Percentiles rank a stretch among this genome's conserved stretches.
phyloP scores from a whole-genome alignment of 2,329 filamentous ascomycete species.

The Dactylellina sp. region DNA sequence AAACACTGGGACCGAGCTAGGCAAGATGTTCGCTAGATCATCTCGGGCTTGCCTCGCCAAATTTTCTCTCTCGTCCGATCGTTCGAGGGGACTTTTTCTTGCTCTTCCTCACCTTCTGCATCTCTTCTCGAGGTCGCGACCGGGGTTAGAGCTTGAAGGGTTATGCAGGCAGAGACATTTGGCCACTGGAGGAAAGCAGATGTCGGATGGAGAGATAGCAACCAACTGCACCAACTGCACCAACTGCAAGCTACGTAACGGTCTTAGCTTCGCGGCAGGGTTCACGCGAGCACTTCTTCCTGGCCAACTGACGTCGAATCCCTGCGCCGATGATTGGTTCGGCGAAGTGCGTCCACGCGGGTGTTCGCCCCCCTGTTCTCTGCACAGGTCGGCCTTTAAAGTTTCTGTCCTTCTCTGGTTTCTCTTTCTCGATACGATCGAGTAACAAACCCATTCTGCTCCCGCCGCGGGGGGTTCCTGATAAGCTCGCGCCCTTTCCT shows the following conservation, averaged over 20 bases:
- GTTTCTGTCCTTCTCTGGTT: slow-evolving; percentile 10
- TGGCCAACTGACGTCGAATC: slow-evolving; percentile 20
- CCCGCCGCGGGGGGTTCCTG: slow-evolving; percentile 46
- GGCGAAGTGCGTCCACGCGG: slow-evolving; percentile 51
- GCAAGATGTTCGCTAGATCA: slow-evolving; percentile 46
- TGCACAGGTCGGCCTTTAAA: slow-evolving; percentile 23
- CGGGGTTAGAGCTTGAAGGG: slow-evolving; percentile 4
- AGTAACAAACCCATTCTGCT: slow-evolving; percentile 35
- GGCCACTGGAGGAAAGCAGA: slow-evolving; percentile 48
- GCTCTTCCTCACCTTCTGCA: slow-evolving; percentile 25
- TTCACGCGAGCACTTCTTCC: slow-evolving; percentile 39
- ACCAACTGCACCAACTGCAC: too few species aligned
- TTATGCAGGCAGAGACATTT: slow-evolving; percentile 36
- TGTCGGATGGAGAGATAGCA: slow-evolving; percentile 54
- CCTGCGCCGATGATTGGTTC: slow-evolving; percentile 49
- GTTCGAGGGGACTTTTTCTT: slow-evolving; percentile 11
- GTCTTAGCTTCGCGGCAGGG: slow-evolving; percentile 45
- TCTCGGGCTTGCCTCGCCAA: slow-evolving; percentile 34
- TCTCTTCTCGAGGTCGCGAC: slow-evolving; percentile 10
- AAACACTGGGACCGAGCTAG: slow-evolving; percentile 26
- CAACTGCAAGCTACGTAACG: slow-evolving; percentile 7
- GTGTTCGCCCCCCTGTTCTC: neutral
- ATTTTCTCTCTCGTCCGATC: slow-evolving; percentile 37
- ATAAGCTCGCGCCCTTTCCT: slow-evolving; percentile 27
- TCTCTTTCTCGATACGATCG: slow-evolving; percentile 56